Base-by-base conservation (phyloP, 179 eudicot species). In the Beta corolliflora region DNA sequence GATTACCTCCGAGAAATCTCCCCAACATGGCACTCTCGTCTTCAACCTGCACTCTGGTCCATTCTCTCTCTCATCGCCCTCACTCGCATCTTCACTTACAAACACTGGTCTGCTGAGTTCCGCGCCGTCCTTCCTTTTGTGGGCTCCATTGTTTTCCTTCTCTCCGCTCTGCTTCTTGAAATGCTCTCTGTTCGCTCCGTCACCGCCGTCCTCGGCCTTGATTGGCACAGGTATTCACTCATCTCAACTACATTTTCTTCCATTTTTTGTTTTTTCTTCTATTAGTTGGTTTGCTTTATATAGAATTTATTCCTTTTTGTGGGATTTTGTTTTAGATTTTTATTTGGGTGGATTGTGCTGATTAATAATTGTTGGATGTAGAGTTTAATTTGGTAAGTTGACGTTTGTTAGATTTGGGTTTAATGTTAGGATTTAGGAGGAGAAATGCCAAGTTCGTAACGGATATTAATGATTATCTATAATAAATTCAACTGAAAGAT, bases 171-270 rank as follows among this genome's bases (percentile, higher is more conserved):
- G 21, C 93, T 97, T 23, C 78, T 89, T 63, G 99, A 97, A 85
- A 88, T 85, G 48, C 85, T 97, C 70, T 92, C 93, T 73, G 99
- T 97, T 81, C 97, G 97, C 21, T 97, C 87, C 59, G 98, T 92
- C 68, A 92, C 99, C 8, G 94, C 94, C 48, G 95, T 97, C 45
- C 95, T 94, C 45, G 98, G 99, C 66, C 95, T 91, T 75, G 91
- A 92, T 70, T 97, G 99, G 99, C 97, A 97, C 87, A 73, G 92
- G 98, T 97, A 89, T 31, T 48, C 41, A 19, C 5, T 79, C 16
- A 85, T 83, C 77, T 79, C 67, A 52, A 73, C 36, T 84, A 68
- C 64, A 68, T 74, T 83, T 55, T 60, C n/a, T 15, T 55, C 6
- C 3, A 1, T 60, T 60, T n/a, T 60, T 19, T 19, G 3, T 21